These are phyloP conservation scores for Tuber umbilicatum DNA, from an alignment of 495 filamentous ascomycete species.

Conservation along the genomic window DNA sequence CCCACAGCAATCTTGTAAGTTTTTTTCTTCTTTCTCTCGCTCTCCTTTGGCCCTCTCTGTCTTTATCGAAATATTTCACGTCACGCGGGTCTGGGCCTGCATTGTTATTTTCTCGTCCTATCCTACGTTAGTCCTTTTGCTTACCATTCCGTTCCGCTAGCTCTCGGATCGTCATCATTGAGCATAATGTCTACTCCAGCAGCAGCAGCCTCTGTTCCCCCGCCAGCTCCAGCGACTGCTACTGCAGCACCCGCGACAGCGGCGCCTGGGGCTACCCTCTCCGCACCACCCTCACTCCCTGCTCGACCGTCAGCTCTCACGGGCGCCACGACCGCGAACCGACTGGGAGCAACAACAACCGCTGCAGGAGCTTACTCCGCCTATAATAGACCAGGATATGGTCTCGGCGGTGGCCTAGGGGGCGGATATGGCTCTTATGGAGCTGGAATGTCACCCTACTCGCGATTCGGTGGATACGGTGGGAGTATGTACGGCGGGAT, in stretches of 20 bases:
- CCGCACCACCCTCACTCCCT: constrained; percentile 66
- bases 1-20: constrained; percentile 51
- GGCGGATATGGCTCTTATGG: constrained; percentile 47
- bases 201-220: constrained; percentile 47
- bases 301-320: constrained; percentile 68
- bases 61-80: background rate
- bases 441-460: constrained; percentile 46
- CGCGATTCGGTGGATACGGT: constrained; percentile 56
- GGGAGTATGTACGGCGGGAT: constrained; percentile 53
- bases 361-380: constrained; percentile 58
- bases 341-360: constrained; percentile 50
- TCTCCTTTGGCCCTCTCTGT: constrained; percentile 17
- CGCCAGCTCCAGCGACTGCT: constrained; percentile 44
- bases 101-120: background rate
- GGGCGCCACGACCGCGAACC: constrained; percentile 60
- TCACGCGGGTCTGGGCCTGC: constrained; percentile 28
- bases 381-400: constrained; percentile 48
- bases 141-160: background rate
- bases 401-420: constrained; percentile 43
- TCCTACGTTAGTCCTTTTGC: background rate
- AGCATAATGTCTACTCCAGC: constrained; percentile 42
- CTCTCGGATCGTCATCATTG: constrained; percentile 10
- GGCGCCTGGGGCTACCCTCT: constrained; percentile 46
- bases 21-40: constrained; percentile 42
- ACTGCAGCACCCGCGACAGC: constrained; percentile 44